phyloP scores from a whole-genome alignment of 139 green algal genomes.

The Zygnema circumcarinatum region DNA sequence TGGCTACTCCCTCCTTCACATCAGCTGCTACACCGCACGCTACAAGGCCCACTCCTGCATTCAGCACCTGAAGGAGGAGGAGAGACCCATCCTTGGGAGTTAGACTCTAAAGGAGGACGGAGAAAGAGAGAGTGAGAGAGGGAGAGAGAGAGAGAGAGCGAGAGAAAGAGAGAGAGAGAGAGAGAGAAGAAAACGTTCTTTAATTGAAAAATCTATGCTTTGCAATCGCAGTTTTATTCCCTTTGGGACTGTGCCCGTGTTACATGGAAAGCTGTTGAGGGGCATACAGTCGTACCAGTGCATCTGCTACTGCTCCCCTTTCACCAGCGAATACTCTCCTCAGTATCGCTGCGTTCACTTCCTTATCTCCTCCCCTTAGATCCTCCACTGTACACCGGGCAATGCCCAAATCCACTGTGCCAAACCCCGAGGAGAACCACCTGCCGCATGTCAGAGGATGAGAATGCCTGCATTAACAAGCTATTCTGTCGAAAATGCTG shows the following conservation, averaged over 20 bases:
- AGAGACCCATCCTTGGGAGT: too few species aligned
- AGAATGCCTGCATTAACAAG: background rate
- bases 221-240: too few species aligned
- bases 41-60: constrained; percentile 81
- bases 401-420: constrained; percentile 84
- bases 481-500: background rate
- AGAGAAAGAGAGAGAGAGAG: too few species aligned
- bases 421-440: too few species aligned
- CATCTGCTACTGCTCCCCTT: constrained; percentile 86
- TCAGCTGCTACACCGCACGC: constrained; percentile 73
- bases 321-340: constrained; percentile 88
- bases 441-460: too few species aligned
- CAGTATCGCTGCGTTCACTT: constrained; percentile 82
- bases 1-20: constrained; percentile 84
- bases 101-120: too few species aligned
- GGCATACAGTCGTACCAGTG: constrained; percentile 71
- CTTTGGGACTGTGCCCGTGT: too few species aligned
- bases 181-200: too few species aligned
- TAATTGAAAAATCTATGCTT: too few species aligned
- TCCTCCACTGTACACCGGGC: constrained; percentile 87
- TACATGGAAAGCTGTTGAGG: too few species aligned
- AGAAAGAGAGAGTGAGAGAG: too few species aligned
- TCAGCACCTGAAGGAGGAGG: constrained; percentile 63
- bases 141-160: too few species aligned
- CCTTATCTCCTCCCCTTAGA: constrained; percentile 85